Conservation (phyloP, 805 yeast genomes). For the Candida stauntonica region DNA sequence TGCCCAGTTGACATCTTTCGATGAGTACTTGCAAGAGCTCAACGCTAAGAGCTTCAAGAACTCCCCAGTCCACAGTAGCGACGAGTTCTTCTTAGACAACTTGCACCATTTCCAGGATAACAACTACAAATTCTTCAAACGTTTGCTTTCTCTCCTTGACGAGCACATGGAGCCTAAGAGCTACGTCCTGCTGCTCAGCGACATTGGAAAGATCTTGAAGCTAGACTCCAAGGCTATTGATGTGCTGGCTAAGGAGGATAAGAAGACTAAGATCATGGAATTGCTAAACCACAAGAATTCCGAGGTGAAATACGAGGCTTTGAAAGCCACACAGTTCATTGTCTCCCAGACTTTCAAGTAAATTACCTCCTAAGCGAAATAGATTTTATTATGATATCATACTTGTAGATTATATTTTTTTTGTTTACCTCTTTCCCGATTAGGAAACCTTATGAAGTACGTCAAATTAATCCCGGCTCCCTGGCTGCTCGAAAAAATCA, state of each 20-base stretch:
- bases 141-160: slow-evolving; percentile 50
- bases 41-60: slow-evolving; percentile 73
- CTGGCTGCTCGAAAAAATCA: neutral
- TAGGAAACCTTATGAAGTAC: neutral
- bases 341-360: slow-evolving; percentile 73
- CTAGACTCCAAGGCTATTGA: slow-evolving; percentile 57
- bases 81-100: slow-evolving; percentile 88
- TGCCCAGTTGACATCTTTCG: slow-evolving; percentile 81
- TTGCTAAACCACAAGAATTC: slow-evolving; percentile 75
- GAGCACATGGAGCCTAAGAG: slow-evolving; percentile 33
- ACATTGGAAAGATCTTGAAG: slow-evolving; percentile 57
- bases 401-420: no score
- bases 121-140: slow-evolving; percentile 67
- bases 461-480: neutral
- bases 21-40: slow-evolving; percentile 84
- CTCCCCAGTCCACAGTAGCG: slow-evolving; percentile 89
- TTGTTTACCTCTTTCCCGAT: slow-evolving; percentile 8
- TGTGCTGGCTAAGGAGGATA: slow-evolving; percentile 49
- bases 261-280: slow-evolving; percentile 80
- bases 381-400: neutral
- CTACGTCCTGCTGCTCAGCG: slow-evolving; percentile 63
- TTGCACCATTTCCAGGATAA: slow-evolving; percentile 68
- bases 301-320: slow-evolving; percentile 90
- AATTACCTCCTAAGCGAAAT: slow-evolving; percentile 2
- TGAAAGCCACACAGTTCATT: slow-evolving; percentile 90